Base-by-base conservation (phyloP, 225 moss, liverwort and hornwort species). In the Antitrichia curtipendula region DNA sequence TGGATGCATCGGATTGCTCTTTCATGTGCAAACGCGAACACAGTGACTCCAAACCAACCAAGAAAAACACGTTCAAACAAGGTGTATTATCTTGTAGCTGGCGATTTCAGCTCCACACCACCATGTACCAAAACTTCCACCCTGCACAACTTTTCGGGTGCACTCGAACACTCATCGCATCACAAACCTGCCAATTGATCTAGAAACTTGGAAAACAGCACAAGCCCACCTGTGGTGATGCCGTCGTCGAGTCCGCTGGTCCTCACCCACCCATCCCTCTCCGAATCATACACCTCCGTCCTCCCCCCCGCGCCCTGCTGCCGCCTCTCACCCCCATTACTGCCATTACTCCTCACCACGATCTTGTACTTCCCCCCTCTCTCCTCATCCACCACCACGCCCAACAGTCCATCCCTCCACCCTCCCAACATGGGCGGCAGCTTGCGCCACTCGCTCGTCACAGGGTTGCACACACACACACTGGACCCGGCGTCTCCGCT, bases 381-480 rank as follows among this genome's bases (percentile, higher is more conserved):
- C 32, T 92, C 60, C 36, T 45, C 68, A 50, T 94, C 90, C 17
- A 94, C 92, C 47, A 91, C 88, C 49, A 94, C 60, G 6, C 94
- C 94, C 32, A 94, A 45, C 24, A 94, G 38, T 9, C 92, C 92
- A 25, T 92, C 92, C 13, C 85, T 84, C 89, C 92, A 92, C 5
- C 84, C 91, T 15, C 94, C 94, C 60, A 89, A 62, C 94, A 94
- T 94, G 68, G 91, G 90, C 29, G 94, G 94, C 41, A 93, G 69
- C 58, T 93, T 94, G 6, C 91, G 88, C 94, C 92, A 94, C 3
- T 89, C 86, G 63, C 94, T 90, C 23, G 88, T 94, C 52, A 94
- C 74, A 9, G 88, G 94, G 75, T 94, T 94, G 86, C 94, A 94
- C 47, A 94, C 91, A 25, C 94, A 94, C 62, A 93, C 86, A 29